A percentile compares a stretch with the other conserved stretches of the same genome.
phyloP scores from a whole-genome alignment of 2,329 filamentous ascomycete species.

The Verticillium longisporum region DNA sequence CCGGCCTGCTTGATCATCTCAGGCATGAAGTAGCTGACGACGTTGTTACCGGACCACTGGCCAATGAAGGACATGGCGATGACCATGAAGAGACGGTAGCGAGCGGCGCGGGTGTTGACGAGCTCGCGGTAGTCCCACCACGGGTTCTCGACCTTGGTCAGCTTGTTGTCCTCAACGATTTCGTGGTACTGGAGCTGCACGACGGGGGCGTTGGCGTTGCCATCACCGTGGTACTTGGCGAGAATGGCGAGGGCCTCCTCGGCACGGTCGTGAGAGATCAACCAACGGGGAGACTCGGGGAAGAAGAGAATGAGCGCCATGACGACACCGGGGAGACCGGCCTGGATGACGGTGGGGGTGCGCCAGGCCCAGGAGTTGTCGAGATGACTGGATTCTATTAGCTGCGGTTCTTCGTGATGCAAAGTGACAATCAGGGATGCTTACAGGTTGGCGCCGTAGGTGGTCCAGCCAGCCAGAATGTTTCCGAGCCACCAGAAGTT shows the following conservation, averaged over 20 bases:
- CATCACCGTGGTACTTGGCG: constrained; percentile 54
- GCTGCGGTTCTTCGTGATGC: neutral
- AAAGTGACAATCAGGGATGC: neutral
- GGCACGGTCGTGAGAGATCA: constrained; percentile 54
- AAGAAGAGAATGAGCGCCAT: constrained; percentile 58
- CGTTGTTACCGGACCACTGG: constrained; percentile 38
- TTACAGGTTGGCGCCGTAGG: constrained; percentile 27
- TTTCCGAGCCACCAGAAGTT: constrained; percentile 42
- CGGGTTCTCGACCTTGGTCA: constrained; percentile 44
- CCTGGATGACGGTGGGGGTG: constrained; percentile 48
- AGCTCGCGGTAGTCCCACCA: constrained; percentile 55
- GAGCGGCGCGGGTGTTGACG: constrained; percentile 36
- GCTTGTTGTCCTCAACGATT: constrained; percentile 42
- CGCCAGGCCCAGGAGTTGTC: constrained; percentile 44
- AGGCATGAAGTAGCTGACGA: constrained; percentile 34
- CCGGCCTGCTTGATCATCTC: constrained; percentile 33
- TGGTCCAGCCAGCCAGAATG: constrained; percentile 47
- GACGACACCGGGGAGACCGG: constrained; percentile 33
- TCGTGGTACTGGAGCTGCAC: constrained; percentile 52
- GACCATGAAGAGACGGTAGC: constrained; percentile 43
- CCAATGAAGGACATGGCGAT: constrained; percentile 46
- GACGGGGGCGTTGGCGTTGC: constrained; percentile 41
- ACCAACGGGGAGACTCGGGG: constrained; percentile 67
- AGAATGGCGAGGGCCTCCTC: constrained; percentile 51
- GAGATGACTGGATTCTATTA: constrained; percentile 6